These are phyloP conservation scores for Arachis stenosperma DNA, from an alignment of 306 rosid species.

Conservation along the genomic window DNA sequence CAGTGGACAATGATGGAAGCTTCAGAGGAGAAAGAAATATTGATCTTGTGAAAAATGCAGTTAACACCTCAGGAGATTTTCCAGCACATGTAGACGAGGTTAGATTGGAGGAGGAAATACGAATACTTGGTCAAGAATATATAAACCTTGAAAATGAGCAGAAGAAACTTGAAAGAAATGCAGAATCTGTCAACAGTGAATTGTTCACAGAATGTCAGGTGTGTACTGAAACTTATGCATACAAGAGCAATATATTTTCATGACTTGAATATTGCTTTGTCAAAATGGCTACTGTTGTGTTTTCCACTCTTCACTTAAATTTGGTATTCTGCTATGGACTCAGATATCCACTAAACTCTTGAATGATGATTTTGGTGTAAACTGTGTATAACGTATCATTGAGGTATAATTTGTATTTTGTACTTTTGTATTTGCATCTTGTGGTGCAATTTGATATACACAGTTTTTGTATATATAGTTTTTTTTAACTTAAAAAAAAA, in stretches of 20 bases:
- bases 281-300: slow-evolving; percentile 17
- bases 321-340: not conserved
- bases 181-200: slow-evolving; percentile 85
- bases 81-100: slow-evolving; percentile 44
- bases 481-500: too few relatives aligned
- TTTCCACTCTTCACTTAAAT: slow-evolving; percentile 11
- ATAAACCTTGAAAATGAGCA: slow-evolving; percentile 69
- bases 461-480: too few relatives aligned
- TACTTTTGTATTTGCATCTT: slow-evolving; percentile 5
- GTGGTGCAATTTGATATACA: not conserved
- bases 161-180: slow-evolving; percentile 86
- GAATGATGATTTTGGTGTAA: slow-evolving; percentile 21
- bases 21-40: slow-evolving; percentile 38
- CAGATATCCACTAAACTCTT: slow-evolving; percentile 10
- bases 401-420: not conserved
- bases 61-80: slow-evolving; percentile 39
- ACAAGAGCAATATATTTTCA: not conserved
- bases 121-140: slow-evolving; percentile 67
- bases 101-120: slow-evolving; percentile 73
- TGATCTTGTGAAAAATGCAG: slow-evolving; percentile 41
- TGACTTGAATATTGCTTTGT: slow-evolving; percentile 21
- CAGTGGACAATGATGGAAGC: slow-evolving; percentile 36
- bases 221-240: slow-evolving; percentile 36
- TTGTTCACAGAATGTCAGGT: slow-evolving; percentile 97
- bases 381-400: not conserved